Conservation (phyloP, 179 eudicot species). For the Monotropa hypopitys region DNA sequence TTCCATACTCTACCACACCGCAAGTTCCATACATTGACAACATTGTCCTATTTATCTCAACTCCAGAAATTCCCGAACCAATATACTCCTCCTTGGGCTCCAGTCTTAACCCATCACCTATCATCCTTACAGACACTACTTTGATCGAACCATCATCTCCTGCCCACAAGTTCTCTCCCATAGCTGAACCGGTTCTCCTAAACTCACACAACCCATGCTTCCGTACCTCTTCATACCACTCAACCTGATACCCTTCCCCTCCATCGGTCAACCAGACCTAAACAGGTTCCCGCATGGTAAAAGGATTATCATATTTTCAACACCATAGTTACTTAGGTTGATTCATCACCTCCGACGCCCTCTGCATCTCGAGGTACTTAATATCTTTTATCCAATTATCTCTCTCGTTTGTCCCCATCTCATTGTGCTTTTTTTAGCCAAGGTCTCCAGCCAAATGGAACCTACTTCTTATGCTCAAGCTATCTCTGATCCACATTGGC, state of each 20-base stretch:
- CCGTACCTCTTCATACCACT: background rate
- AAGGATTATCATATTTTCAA: background rate
- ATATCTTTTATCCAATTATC: background rate
- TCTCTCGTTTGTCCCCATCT: background rate
- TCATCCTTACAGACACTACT: background rate
- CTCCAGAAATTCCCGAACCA: background rate
- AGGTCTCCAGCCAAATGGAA: background rate
- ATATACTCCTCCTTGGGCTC: background rate
- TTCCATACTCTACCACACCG: background rate
- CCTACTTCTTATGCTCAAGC: background rate
- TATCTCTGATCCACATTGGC: background rate
- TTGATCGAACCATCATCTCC: background rate
- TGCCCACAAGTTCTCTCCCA: background rate
- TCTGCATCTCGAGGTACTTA: background rate
- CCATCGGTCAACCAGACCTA: background rate
- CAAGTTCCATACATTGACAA: background rate
- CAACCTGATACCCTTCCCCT: background rate
- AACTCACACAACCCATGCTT: background rate
- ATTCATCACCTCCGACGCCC: background rate
- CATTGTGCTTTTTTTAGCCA: constrained; percentile 1
- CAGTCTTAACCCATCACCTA: background rate
- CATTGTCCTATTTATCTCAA: background rate
- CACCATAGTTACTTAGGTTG: background rate
- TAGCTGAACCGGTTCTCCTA: no score
- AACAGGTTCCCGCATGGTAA: background rate